phyloP scores from a whole-genome alignment of 2,329 filamentous ascomycete genomes.

The Talaromyces amestolkiae region DNA sequence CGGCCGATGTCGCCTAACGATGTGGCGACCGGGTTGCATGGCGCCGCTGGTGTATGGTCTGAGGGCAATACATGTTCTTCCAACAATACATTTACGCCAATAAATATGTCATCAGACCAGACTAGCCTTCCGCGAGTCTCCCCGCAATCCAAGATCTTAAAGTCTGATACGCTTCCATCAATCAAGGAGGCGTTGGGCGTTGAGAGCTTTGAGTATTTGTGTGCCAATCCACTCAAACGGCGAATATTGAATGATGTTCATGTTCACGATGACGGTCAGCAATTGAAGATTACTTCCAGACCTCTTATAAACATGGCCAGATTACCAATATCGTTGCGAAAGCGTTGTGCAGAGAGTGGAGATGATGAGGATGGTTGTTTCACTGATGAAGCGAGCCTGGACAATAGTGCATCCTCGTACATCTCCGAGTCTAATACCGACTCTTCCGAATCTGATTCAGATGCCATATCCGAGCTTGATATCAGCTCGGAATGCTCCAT shows the following conservation, averaged over 20 bases:
- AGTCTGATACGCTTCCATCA: constrained; percentile 3
- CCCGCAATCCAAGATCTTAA: constrained; percentile 5
- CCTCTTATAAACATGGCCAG: neutral
- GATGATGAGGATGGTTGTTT: constrained; percentile 23
- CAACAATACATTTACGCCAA: constrained; percentile 8
- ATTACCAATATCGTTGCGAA: neutral
- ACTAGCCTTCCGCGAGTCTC: neutral
- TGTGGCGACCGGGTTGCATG: neutral
- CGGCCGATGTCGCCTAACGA: constrained; percentile 17
- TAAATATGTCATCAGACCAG: constrained; percentile 1
- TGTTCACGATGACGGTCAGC: neutral
- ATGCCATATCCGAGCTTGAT: neutral
- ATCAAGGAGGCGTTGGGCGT: constrained; percentile 8
- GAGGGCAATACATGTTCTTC: neutral
- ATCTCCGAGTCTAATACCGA: neutral
- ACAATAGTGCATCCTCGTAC: constrained; percentile 5
- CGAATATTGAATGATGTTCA: neutral
- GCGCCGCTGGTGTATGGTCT: neutral
- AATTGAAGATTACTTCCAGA: neutral
- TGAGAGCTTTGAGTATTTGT: neutral
- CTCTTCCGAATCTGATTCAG: neutral
- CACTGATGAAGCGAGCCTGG: constrained; percentile 28
- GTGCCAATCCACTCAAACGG: constrained; percentile 16
- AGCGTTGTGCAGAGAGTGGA: neutral
- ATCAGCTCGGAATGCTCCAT: neutral